Conservation (phyloP, 1,284 basidiomycete species). For the Sporisorium sorghi region DNA sequence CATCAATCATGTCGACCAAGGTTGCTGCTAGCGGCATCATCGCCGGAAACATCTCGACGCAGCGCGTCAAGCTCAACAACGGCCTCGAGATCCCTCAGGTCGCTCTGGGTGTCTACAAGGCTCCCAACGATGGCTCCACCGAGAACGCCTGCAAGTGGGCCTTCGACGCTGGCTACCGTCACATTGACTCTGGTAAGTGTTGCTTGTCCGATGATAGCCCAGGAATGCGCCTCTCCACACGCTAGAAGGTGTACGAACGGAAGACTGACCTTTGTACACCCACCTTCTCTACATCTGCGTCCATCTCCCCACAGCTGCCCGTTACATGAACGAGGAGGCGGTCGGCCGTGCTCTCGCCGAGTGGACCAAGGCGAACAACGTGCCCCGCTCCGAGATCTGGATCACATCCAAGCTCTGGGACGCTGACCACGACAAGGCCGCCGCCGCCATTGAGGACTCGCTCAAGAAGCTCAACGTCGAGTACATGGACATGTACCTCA, state of each 20-base stretch:
- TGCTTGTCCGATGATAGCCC: too few species aligned
- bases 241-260: background rate
- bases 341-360: conserved; percentile 68
- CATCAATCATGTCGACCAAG: conserved; percentile 52
- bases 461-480: conserved; percentile 67
- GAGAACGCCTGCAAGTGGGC: conserved; percentile 68
- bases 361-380: conserved; percentile 59
- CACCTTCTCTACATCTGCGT: background rate
- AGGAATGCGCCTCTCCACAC: too few species aligned
- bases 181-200: conserved; percentile 65
- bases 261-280: background rate
- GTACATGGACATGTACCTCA: conserved; percentile 68
- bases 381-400: conserved; percentile 68
- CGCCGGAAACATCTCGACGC: conserved; percentile 61
- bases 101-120: conserved; percentile 68
- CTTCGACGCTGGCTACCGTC: conserved; percentile 67
- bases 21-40: conserved; percentile 46
- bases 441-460: conserved; percentile 66
- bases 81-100: conserved; percentile 65
- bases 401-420: conserved; percentile 70
- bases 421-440: conserved; percentile 65
- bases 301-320: conserved; percentile 43
- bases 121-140: conserved; percentile 67
- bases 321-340: conserved; percentile 68
- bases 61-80: conserved; percentile 66